Evolutionary conservation across 73 alveolate species (phyloP), one percentile per base, ranked within the genome.

Genomic region (Halteria grandinella): DNA sequence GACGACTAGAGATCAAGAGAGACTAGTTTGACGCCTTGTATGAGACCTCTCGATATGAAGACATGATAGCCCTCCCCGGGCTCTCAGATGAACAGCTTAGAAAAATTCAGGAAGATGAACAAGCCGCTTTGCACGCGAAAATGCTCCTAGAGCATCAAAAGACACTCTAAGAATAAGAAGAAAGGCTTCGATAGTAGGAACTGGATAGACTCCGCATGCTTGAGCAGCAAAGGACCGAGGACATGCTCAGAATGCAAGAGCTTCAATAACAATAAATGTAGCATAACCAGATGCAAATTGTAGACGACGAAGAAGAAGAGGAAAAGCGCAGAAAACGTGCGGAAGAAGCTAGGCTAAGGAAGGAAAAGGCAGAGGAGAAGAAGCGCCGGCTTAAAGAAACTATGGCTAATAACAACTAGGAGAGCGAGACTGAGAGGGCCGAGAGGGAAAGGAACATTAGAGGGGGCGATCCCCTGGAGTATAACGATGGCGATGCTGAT

Each of bases 401-500:
- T n/a, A n/a, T n/a, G n/a, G n/a, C n/a, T n/a, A n/a, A n/a, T n/a
- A n/a, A n/a, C n/a, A n/a, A n/a, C n/a, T n/a, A n/a, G n/a, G n/a
- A n/a, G n/a, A n/a, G n/a, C n/a, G n/a, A n/a, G n/a, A n/a, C n/a
- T n/a, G n/a, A n/a, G n/a, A n/a, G n/a, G n/a, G n/a, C n/a, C n/a
- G n/a, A n/a, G n/a, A n/a, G n/a, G n/a, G n/a, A n/a, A n/a, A n/a
- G n/a, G 54, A 59, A 85, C 73, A 59, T 73, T 15, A 73, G 41
- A 23, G 76, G n/a, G n/a, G n/a, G 69, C n/a, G 97, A 95, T 82
- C 98, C 97, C 44, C 88, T 89, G 27, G 97, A 89, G 31, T 90
- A 85, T 78, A 96, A 96, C 86, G 98, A 94, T 79, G 99, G 99
- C 33, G 99, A 96, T 85, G 89, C 84, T 23, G 99, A 96, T 82